Conservation (phyloP, 306 rosid genomes). For the Cucurbita pepo region DNA sequence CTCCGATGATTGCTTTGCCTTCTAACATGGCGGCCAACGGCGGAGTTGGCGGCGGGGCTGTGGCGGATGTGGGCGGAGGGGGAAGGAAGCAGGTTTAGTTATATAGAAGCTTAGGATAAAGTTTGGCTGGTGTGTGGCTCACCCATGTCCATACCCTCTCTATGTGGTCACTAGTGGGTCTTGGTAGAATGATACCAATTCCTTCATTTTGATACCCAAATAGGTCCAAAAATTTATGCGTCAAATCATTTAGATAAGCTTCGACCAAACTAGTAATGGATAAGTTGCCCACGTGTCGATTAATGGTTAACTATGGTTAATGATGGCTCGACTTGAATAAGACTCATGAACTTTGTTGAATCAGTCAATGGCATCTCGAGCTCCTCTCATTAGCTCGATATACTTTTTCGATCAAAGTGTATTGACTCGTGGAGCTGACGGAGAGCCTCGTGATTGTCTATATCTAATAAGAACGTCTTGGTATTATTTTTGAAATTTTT, state of each 20-base stretch:
- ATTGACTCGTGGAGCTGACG: too few species aligned
- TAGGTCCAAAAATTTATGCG: not conserved
- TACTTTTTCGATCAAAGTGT: too few species aligned
- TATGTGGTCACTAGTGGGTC: not conserved
- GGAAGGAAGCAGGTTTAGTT: not conserved
- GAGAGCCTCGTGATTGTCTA: too few species aligned
- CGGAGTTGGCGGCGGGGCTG: not conserved
- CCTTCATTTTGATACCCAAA: not conserved
- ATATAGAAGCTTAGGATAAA: not conserved
- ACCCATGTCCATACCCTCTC: not conserved
- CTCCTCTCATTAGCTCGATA: too few species aligned
- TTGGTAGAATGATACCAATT: not conserved
- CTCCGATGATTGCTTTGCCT: conserved; percentile 72
- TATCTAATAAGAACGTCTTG: too few species aligned
- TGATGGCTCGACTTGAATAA: too few species aligned
- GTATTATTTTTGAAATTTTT: too few species aligned
- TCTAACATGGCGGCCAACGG: conserved; percentile 39
- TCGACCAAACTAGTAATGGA: too few species aligned
- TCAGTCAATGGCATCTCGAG: too few species aligned
- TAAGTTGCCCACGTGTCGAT: too few species aligned
- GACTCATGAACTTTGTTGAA: too few species aligned
- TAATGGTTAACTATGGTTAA: too few species aligned
- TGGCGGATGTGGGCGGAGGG: not conserved
- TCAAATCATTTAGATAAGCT: not conserved
- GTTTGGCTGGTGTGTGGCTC: not conserved